Evolutionary conservation across 163 green algal species (phyloP).

Genomic region (Scenedesmus sp.): DNA sequence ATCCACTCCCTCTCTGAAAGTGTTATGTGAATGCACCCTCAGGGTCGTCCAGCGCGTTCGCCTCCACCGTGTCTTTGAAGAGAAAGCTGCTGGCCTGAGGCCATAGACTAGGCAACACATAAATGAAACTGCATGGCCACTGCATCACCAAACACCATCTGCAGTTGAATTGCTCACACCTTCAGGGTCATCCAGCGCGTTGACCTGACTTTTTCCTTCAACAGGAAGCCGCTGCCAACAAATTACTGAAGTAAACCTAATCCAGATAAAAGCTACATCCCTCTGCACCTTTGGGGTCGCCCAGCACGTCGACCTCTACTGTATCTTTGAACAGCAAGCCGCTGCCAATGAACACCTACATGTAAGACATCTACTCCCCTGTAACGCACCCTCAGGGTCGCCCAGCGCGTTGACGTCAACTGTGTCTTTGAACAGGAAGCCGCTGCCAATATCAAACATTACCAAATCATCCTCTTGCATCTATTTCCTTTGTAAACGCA

Average conservation of each 20-base stretch:
- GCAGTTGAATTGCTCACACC: constrained; percentile 33
- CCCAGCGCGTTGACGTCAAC: constrained; percentile 66
- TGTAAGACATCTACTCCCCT: too few species aligned
- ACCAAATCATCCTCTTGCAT: too few species aligned
- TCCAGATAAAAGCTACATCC: too few species aligned
- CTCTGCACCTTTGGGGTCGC: constrained; percentile 62
- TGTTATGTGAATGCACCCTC: background rate
- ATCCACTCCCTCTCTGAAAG: too few species aligned
- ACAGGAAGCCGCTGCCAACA: constrained; percentile 60
- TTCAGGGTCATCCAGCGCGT: constrained; percentile 60
- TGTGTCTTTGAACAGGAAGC: constrained; percentile 78
- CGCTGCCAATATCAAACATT: constrained; percentile 7
- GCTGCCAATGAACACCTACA: background rate
- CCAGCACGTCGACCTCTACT: constrained; percentile 66
- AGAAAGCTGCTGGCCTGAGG: too few species aligned
- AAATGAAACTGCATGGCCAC: too few species aligned
- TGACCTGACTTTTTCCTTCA: background rate
- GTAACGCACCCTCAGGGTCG: constrained; percentile 63
- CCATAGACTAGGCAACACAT: too few species aligned
- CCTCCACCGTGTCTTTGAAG: background rate
- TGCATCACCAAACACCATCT: background rate
- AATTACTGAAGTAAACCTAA: too few species aligned
- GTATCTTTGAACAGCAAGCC: constrained; percentile 80
- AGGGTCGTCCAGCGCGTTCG: background rate
- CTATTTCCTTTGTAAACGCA: background rate